These are phyloP conservation scores for Craspedostauros australis DNA, from an alignment of 108 stramenopile genomes.

Conservation along the genomic window DNA sequence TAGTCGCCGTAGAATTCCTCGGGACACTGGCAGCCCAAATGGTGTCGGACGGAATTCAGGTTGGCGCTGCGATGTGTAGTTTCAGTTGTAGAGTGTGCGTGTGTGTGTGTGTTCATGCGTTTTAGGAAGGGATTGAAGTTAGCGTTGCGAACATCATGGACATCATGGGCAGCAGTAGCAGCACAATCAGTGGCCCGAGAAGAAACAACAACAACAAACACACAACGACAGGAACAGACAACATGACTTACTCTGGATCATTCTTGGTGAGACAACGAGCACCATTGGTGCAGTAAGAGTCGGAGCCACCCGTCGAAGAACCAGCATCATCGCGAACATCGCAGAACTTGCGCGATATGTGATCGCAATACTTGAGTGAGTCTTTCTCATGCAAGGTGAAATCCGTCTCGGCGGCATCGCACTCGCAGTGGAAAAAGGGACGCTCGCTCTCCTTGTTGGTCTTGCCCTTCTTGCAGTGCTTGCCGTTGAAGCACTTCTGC, in stretches of 20 bases:
- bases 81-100: not conserved
- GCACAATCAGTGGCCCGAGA: not conserved
- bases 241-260: too few species aligned
- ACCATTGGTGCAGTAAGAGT: too few species aligned
- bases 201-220: not conserved
- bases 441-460: not conserved
- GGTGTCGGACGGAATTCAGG: not conserved
- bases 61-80: not conserved
- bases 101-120: not conserved
- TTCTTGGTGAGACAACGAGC: too few species aligned
- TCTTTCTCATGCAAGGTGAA: constrained; percentile 9
- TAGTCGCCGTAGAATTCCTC: too few species aligned
- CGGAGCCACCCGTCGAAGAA: too few species aligned
- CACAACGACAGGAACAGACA: too few species aligned
- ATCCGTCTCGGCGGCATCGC: constrained; percentile 7
- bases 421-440: constrained; percentile 26
- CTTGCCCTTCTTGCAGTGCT: constrained; percentile 22
- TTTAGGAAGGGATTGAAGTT: not conserved
- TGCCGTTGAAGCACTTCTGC: constrained; percentile 47
- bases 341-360: too few species aligned
- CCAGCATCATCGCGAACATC: too few species aligned
- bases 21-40: not conserved
- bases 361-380: not conserved
- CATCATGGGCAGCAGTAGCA: not conserved
- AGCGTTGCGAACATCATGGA: not conserved